A percentile compares a stretch with the other conserved stretches of the same genome.
Conservation (phyloP, 176 grass and related monocot species). For the Oryza punctata region DNA sequence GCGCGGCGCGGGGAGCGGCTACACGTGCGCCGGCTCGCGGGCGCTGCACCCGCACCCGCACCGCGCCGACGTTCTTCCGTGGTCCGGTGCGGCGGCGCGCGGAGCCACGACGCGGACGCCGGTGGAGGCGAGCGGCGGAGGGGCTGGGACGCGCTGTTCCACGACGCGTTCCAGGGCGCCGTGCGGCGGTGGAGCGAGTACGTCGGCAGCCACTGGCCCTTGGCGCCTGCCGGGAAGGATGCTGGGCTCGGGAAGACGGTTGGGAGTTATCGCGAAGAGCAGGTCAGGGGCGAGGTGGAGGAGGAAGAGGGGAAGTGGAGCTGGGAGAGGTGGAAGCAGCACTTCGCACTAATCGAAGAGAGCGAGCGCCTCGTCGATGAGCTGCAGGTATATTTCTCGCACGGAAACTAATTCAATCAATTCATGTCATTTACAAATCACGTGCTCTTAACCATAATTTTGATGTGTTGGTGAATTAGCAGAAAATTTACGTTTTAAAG, state of each 20-base stretch:
- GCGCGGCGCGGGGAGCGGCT: slow-evolving; percentile 27
- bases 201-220: slow-evolving; percentile 56
- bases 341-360: slow-evolving; percentile 73
- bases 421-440: neutral
- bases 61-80: slow-evolving; percentile 6
- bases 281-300: slow-evolving; percentile 4
- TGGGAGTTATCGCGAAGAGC: slow-evolving; percentile 4
- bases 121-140: slow-evolving; percentile 42
- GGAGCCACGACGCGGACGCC: slow-evolving; percentile 23
- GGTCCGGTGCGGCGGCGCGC: slow-evolving; percentile 24
- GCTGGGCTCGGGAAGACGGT: slow-evolving; percentile 5
- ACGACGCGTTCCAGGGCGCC: slow-evolving; percentile 57
- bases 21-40: slow-evolving; percentile 41
- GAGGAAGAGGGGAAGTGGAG: slow-evolving; percentile 66
- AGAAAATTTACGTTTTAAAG: neutral
- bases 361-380: slow-evolving; percentile 65
- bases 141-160: slow-evolving; percentile 75
- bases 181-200: slow-evolving; percentile 70
- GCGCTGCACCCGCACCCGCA: slow-evolving; percentile 1
- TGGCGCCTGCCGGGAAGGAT: slow-evolving; percentile 21
- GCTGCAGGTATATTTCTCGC: slow-evolving; percentile 60
- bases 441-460: neutral
- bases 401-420: neutral
- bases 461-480: neutral
- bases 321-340: slow-evolving; percentile 85